phyloP scores from a whole-genome alignment of 495 filamentous ascomycete genomes.

The Astrothelium subdiscretum region DNA sequence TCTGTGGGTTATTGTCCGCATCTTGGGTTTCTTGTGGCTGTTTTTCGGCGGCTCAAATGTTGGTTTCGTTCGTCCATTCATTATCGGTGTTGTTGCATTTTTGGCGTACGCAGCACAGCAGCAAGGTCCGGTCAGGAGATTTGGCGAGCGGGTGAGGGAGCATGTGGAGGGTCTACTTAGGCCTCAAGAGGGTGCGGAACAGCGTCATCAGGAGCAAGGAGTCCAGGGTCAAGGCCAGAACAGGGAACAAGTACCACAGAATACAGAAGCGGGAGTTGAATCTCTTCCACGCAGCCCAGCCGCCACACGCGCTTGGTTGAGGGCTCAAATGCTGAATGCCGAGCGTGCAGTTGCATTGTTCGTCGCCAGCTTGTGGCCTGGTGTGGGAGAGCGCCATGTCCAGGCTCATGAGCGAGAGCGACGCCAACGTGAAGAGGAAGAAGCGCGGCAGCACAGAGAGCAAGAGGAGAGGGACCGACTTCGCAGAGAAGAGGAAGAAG shows the following conservation, averaged over 20 bases:
- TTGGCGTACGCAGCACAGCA: neutral
- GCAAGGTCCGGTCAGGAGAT: constrained; percentile 33
- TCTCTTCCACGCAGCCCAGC: no score
- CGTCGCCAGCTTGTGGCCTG: constrained; percentile 72
- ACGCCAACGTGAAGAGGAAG: constrained; percentile 13
- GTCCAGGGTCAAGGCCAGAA: neutral
- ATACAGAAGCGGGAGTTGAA: neutral
- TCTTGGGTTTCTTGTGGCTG: constrained; percentile 68
- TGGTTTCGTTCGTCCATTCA: constrained; percentile 49
- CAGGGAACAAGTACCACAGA: neutral
- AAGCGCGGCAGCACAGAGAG: constrained; percentile 41
- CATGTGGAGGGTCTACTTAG: constrained; percentile 14
- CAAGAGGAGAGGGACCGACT: constrained; percentile 37
- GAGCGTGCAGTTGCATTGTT: constrained; percentile 76
- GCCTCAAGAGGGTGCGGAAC: neutral
- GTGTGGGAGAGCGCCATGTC: constrained; percentile 75
- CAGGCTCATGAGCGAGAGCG: constrained; percentile 44
- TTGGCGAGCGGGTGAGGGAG: constrained; percentile 53
- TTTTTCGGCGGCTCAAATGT: constrained; percentile 54
- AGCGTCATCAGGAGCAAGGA: neutral
- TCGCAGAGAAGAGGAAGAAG: constrained; percentile 33
- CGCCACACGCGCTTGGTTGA: constrained; percentile 40
- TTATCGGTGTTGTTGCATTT: neutral
- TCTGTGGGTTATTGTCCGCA: constrained; percentile 67
- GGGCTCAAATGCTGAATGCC: constrained; percentile 45